Evolutionary conservation across 345 rosid genomes (phyloP).

Genomic region (Dipteronia dyeriana): DNA sequence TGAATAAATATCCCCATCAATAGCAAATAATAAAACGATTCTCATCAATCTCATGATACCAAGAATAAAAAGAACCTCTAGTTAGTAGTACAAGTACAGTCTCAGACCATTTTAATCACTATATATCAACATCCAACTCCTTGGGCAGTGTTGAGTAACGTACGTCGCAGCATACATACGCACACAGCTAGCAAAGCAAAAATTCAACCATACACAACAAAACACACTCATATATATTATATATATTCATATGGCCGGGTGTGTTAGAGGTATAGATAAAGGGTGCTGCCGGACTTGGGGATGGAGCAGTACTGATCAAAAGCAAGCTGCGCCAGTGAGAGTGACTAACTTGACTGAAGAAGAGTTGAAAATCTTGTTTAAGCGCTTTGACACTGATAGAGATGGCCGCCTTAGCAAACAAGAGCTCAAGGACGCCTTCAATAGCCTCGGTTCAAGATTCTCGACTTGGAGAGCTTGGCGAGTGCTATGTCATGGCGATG

Average conservation of each 20-base stretch:
- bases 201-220: background rate
- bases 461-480: conserved; percentile 14
- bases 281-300: background rate
- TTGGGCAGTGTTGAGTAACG: too few species aligned
- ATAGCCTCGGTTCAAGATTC: conserved; percentile 15
- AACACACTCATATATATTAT: background rate
- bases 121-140: too few species aligned
- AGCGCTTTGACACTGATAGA: conserved; percentile 13
- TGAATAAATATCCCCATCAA: too few species aligned
- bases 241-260: background rate
- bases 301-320: background rate
- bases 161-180: too few species aligned
- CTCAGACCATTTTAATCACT: too few species aligned
- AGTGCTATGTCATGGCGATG: conserved; percentile 20
- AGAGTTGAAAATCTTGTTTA: conserved; percentile 16
- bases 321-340: background rate
- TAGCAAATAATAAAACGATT: background rate
- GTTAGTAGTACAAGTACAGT: background rate
- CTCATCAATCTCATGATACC: background rate
- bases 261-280: background rate
- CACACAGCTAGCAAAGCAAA: background rate
- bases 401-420: conserved; percentile 27
- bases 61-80: background rate
- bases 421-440: conserved; percentile 27
- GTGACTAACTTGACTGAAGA: conserved; percentile 11